Conservation (phyloP, 768 basidiomycete genomes). For the Lentinula sp. region DNA sequence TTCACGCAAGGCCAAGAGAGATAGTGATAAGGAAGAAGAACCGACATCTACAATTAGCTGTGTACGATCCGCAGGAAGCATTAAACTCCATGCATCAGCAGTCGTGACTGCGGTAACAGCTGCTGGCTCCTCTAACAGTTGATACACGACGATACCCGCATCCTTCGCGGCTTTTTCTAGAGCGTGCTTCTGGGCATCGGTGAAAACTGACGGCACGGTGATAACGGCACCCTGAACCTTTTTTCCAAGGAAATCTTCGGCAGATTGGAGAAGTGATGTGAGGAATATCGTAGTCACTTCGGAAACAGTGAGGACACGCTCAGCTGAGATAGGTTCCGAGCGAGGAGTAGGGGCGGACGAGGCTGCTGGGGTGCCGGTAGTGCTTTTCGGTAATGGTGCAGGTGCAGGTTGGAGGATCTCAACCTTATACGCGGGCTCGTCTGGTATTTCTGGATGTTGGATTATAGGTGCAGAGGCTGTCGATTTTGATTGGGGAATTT, state of each 20-base stretch:
- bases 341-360: slow-evolving; percentile 68
- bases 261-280: slow-evolving; percentile 75
- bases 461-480: slow-evolving; percentile 66
- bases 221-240: slow-evolving; percentile 78
- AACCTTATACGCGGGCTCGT: slow-evolving; percentile 81
- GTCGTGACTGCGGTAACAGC: slow-evolving; percentile 64
- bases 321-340: slow-evolving; percentile 59
- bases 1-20: slow-evolving; percentile 67
- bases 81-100: slow-evolving; percentile 31
- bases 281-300: slow-evolving; percentile 87
- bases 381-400: slow-evolving; percentile 48
- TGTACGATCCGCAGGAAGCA: slow-evolving; percentile 56
- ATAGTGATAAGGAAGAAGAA: slow-evolving; percentile 60
- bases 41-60: slow-evolving; percentile 82
- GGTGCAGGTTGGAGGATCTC: slow-evolving; percentile 77
- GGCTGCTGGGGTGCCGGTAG: slow-evolving; percentile 50
- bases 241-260: slow-evolving; percentile 85
- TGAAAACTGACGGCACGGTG: slow-evolving; percentile 74
- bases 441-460: slow-evolving; percentile 64
- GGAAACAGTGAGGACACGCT: slow-evolving; percentile 72
- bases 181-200: slow-evolving; percentile 59
- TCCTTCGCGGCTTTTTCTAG: slow-evolving; percentile 68
- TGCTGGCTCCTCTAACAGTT: slow-evolving; percentile 83
- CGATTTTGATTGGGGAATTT: slow-evolving; percentile 50
- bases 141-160: slow-evolving; percentile 79